phyloP scores from a whole-genome alignment of 2,329 filamentous ascomycete species.

The Hypoxylon sp. region DNA sequence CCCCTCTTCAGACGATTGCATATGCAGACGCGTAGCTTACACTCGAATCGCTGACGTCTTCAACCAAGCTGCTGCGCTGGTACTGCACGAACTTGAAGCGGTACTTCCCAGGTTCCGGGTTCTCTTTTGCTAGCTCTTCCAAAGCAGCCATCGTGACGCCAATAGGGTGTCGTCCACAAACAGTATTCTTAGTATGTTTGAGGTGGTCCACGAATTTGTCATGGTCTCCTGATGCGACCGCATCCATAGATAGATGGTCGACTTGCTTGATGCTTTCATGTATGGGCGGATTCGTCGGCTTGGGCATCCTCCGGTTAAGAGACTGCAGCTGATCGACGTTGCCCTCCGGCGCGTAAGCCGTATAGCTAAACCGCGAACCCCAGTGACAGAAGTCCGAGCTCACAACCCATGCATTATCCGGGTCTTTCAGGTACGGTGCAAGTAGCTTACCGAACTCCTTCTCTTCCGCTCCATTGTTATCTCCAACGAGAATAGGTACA shows the following conservation, averaged over 20 bases:
- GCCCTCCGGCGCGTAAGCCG: conserved; percentile 72
- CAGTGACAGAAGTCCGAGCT: conserved; percentile 98
- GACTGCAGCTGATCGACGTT: conserved; percentile 58
- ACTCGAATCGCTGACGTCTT: conserved; percentile 78
- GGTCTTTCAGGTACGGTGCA: conserved; percentile 81
- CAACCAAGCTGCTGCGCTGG: conserved; percentile 83
- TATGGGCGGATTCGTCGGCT: conserved; percentile 67
- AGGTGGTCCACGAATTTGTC: conserved; percentile 77
- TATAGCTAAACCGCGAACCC: conserved; percentile 87
- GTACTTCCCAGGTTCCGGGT: conserved; percentile 59
- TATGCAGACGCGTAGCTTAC: conserved; percentile 97
- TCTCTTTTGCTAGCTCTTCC: conserved; percentile 69
- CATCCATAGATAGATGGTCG: conserved; percentile 86
- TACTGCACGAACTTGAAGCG: conserved; percentile 87
- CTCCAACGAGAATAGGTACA: conserved; percentile 88
- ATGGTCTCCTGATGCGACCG: conserved; percentile 82
- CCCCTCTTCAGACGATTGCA: conserved; percentile 71
- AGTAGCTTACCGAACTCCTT: conserved; percentile 77
- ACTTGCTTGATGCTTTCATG: conserved; percentile 87
- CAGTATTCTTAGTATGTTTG: conserved; percentile 83
- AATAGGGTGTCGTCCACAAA: conserved; percentile 95
- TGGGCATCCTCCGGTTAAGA: conserved; percentile 52
- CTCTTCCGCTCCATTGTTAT: conserved; percentile 76
- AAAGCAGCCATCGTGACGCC: conserved; percentile 91
- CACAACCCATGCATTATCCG: conserved; percentile 84